Evolutionary conservation across 2,329 filamentous ascomycete species (phyloP), one percentile per base, ranked within the genome.

Genomic region (Claviceps sp.): DNA sequence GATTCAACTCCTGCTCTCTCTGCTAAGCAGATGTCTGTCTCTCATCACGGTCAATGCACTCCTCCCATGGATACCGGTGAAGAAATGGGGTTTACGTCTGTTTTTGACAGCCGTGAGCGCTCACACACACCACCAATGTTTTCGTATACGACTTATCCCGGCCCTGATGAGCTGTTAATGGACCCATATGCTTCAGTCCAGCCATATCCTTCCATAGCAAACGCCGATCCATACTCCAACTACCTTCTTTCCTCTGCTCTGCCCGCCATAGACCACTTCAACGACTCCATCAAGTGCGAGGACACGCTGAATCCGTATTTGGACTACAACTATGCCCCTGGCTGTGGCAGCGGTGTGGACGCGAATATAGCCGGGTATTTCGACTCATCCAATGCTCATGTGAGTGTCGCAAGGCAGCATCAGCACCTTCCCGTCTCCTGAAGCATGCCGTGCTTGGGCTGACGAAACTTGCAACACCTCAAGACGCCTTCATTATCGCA

Each of bases 401-500:
- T 89, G 83, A 84, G 80, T 82, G 72, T 61, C 56, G 56, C 60
- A 56, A 61, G 66, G 62, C 71, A 70, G 53, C 49, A 46, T 62
- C 71, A 70, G 52, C 49, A 47, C 62, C 64, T 67, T 62, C 62
- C 64, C 60, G 65, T 66, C 65, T 63, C 65, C 60, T 65, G 66
- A 66, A 66, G 68, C 61, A 60, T 64, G 62, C 65, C 65, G 69
- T 71, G 22, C 65, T 69, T 71, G 22, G 43, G 72, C 76, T 77
- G 73, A 77, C 71, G 66, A 47, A 17, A 23, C n/a, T 29, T 45
- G 44, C 29, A 45, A 46, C 29, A 26, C 6, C 17, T 40, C 60
- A 71, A 89, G 85, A 88, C 85, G 67, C 85, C 85, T 70, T 82
- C 85, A 63, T 78, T 88, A 60, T 85, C 83, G 61, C 83, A 85